These are phyloP conservation scores for Russula griseocarnosa DNA, from an alignment of 768 basidiomycete species.

Conservation along the genomic window DNA sequence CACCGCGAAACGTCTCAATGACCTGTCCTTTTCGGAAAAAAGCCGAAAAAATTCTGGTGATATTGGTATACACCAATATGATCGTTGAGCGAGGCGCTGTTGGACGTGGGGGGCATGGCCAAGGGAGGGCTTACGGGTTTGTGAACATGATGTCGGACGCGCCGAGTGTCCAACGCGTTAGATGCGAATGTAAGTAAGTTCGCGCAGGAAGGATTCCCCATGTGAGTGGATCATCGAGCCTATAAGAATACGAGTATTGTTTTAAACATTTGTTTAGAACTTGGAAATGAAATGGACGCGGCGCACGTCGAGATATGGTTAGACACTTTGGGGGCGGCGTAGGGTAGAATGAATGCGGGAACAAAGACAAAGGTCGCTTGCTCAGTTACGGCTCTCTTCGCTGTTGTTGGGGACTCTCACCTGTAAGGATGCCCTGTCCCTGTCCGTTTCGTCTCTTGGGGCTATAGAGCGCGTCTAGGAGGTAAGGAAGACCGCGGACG, in stretches of 20 bases:
- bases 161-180: slow-evolving; percentile 87
- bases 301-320: slow-evolving; percentile 92
- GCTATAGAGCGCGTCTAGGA: slow-evolving; percentile 58
- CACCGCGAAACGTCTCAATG: slow-evolving; percentile 88
- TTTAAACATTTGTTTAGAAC: too few species aligned
- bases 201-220: slow-evolving; percentile 80
- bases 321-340: slow-evolving; percentile 51
- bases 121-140: slow-evolving; percentile 58
- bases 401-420: slow-evolving; percentile 40
- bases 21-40: slow-evolving; percentile 91
- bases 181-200: slow-evolving; percentile 54
- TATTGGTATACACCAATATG: neutral
- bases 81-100: slow-evolving; percentile 32
- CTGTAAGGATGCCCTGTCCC: slow-evolving; percentile 72
- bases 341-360: too few species aligned
- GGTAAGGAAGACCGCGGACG: slow-evolving; percentile 63
- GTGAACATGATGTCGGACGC: slow-evolving; percentile 94
- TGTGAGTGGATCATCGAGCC: slow-evolving; percentile 76
- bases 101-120: neutral
- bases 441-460: slow-evolving; percentile 46
- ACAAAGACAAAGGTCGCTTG: neutral
- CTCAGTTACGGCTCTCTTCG: neutral
- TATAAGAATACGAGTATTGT: slow-evolving; percentile 32
- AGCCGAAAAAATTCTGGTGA: slow-evolving; percentile 66
- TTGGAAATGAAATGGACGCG: slow-evolving; percentile 30